Percentiles rank a stretch among this genome's conserved stretches.
phyloP scores from a whole-genome alignment of 2,329 filamentous ascomycete genomes.

The Cladobotryum protrusum region DNA sequence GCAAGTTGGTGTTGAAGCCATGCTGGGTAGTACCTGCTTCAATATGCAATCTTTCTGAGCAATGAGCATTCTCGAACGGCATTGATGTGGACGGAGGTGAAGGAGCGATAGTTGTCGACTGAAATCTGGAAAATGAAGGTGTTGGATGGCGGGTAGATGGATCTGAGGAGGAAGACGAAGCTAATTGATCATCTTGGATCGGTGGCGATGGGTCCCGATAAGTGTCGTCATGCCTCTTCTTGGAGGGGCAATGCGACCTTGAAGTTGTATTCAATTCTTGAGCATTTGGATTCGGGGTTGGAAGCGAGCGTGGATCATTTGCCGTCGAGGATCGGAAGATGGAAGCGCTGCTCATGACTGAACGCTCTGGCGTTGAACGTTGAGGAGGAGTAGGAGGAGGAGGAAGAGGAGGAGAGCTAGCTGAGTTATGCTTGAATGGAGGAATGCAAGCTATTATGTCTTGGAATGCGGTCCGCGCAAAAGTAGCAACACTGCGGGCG shows the following conservation, averaged over 20 bases:
- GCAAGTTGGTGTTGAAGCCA: not conserved
- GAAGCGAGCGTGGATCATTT: slow-evolving; percentile 19
- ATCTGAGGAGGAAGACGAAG: not conserved
- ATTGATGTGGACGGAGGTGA: slow-evolving; percentile 25
- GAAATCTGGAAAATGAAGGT: slow-evolving; percentile 20
- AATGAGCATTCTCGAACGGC: slow-evolving; percentile 3
- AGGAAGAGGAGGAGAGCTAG: not conserved
- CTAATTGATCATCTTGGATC: slow-evolving; percentile 7
- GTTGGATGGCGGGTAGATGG: slow-evolving; percentile 17
- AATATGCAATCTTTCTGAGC: not conserved
- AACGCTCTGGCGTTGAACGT: not conserved
- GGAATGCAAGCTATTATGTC: not conserved
- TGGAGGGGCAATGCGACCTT: slow-evolving; percentile 4
- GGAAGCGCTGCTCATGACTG: slow-evolving; percentile 28
- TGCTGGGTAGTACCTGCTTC: not conserved
- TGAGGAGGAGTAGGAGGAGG: not conserved
- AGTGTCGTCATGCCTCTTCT: slow-evolving; percentile 1
- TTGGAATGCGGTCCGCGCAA: too few relatives aligned
- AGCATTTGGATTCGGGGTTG: slow-evolving; percentile 12
- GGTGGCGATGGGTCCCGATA: not conserved
- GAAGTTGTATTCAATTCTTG: slow-evolving; percentile 2
- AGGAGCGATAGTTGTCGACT: slow-evolving; percentile 24
- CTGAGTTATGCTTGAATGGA: not conserved
- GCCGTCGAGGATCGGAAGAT: slow-evolving; percentile 21
- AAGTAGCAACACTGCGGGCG: not conserved